phyloP scores from a whole-genome alignment of 2,329 filamentous ascomycete species.

The Metarhizium rileyi region DNA sequence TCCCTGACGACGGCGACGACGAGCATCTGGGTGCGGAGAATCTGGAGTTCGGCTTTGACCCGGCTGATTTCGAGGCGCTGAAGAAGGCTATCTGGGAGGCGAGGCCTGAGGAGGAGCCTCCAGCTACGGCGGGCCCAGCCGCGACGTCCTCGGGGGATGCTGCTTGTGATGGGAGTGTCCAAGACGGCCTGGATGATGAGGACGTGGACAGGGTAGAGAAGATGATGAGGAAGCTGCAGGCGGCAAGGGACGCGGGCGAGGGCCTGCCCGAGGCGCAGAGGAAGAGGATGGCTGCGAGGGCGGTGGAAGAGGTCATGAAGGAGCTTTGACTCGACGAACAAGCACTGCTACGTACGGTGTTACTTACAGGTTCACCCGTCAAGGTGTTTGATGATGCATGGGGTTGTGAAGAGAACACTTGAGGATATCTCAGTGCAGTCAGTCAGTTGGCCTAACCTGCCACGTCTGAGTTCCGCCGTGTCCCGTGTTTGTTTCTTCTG shows the following conservation, averaged over 20 bases:
- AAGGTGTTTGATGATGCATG: too few species aligned
- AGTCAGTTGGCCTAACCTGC: too few species aligned
- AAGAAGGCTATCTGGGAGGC: constrained; percentile 41
- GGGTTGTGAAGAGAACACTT: too few species aligned
- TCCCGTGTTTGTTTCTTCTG: too few species aligned
- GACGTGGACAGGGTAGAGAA: constrained; percentile 49
- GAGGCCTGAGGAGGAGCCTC: constrained; percentile 16
- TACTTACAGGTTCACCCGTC: too few species aligned
- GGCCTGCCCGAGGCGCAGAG: constrained; percentile 52
- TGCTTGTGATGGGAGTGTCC: constrained; percentile 9
- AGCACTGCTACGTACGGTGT: too few species aligned
- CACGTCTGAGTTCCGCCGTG: too few species aligned
- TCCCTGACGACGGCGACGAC: constrained; percentile 17
- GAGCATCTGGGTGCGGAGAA: constrained; percentile 34
- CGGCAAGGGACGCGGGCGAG: constrained; percentile 48
- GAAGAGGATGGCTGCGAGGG: constrained; percentile 49
- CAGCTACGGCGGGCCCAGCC: background rate
- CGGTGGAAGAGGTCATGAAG: constrained; percentile 56
- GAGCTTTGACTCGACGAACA: constrained; percentile 29
- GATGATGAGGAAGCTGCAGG: constrained; percentile 56
- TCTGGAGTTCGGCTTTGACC: constrained; percentile 43
- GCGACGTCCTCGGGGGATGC: constrained; percentile 7
- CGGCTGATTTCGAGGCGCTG: constrained; percentile 42
- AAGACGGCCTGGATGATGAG: constrained; percentile 32
- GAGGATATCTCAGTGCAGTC: too few species aligned